These are phyloP conservation scores for Sclerotiophoma versabilis DNA, from an alignment of 2,329 filamentous ascomycete genomes.

Conservation along the genomic window DNA sequence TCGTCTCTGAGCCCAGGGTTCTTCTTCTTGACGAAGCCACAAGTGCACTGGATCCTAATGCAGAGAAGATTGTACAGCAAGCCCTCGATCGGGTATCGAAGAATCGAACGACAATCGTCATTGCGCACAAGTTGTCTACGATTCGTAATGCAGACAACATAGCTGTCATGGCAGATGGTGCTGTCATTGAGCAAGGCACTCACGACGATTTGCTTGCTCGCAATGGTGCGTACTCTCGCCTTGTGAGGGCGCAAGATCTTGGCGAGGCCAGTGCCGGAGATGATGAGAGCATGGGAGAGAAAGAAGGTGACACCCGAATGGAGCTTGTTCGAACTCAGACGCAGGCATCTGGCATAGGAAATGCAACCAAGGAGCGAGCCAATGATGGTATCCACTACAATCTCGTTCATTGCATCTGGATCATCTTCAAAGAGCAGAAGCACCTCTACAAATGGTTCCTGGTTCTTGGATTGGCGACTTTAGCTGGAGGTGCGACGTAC, in stretches of 20 bases:
- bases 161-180: slow-evolving; percentile 83
- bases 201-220: slow-evolving; percentile 79
- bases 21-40: slow-evolving; percentile 87
- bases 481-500: slow-evolving; percentile 51
- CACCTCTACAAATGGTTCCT: slow-evolving; percentile 50
- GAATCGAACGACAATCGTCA: slow-evolving; percentile 91
- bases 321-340: slow-evolving; percentile 39
- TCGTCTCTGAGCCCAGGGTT: slow-evolving; percentile 88
- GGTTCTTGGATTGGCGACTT: slow-evolving; percentile 35
- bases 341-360: slow-evolving; percentile 32
- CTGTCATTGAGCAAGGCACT: slow-evolving; percentile 87
- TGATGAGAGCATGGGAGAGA: slow-evolving; percentile 29
- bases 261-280: slow-evolving; percentile 35
- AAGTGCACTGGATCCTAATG: slow-evolving; percentile 89
- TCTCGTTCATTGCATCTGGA: slow-evolving; percentile 35
- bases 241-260: slow-evolving; percentile 63
- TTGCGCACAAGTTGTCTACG: slow-evolving; percentile 92
- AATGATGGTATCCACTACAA: slow-evolving; percentile 41
- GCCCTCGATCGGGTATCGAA: slow-evolving; percentile 85
- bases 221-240: slow-evolving; percentile 79
- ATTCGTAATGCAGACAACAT: slow-evolving; percentile 95
- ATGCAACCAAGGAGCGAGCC: slow-evolving; percentile 23
- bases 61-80: slow-evolving; percentile 91
- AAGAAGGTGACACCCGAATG: slow-evolving; percentile 22
- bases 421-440: slow-evolving; percentile 40